These are phyloP conservation scores for Vicia faba DNA, from an alignment of 306 rosid species.

Conservation along the genomic window DNA sequence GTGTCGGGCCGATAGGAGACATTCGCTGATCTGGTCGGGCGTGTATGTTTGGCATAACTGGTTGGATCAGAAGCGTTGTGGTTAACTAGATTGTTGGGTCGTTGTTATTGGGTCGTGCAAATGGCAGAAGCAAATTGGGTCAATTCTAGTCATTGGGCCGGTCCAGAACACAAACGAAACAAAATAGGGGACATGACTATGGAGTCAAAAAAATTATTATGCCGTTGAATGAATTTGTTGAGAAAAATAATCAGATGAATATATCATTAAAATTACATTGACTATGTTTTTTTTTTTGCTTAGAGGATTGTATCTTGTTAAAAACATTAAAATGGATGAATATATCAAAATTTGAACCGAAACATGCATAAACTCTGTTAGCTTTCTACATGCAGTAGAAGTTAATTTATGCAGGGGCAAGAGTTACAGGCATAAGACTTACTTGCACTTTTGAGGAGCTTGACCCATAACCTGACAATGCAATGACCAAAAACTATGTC, in stretches of 20 bases:
- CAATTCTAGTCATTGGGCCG: no score
- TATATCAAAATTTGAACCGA: not conserved
- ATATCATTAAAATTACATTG: not conserved
- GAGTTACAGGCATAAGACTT: conserved; percentile 31
- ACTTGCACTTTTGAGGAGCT: conserved; percentile 72
- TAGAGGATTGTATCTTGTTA: not conserved
- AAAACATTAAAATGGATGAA: not conserved
- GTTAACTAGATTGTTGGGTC: no score
- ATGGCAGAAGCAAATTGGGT: no score
- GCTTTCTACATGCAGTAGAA: conserved; percentile 8
- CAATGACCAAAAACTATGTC: no score
- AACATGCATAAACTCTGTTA: not conserved
- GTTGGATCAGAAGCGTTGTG: no score
- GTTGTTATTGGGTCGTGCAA: no score
- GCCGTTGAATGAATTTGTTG: not conserved
- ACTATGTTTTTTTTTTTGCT: not conserved
- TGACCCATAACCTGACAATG: no score
- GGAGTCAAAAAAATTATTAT: not conserved
- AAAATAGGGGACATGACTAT: conserved; percentile 7
- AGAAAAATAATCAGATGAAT: not conserved
- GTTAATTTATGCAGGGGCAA: not conserved
- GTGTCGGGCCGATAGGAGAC: no score
- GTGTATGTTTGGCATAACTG: no score
- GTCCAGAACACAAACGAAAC: conserved; percentile 15
- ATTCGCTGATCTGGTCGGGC: no score